phyloP scores from a whole-genome alignment of 164 flowering plant genomes.

The Kingdonia uniflora region DNA sequence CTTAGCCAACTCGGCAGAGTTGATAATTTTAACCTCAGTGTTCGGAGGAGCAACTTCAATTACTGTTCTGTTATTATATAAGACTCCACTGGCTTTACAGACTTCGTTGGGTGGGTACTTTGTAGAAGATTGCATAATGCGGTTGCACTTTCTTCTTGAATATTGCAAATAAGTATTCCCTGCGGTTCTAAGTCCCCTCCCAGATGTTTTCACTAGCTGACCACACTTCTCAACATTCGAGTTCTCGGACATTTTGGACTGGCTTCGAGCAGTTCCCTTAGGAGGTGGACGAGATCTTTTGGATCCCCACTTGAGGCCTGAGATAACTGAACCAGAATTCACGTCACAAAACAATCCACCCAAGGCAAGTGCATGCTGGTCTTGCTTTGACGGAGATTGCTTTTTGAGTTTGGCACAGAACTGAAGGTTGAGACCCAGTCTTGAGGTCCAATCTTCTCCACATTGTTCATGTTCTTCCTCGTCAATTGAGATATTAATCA shows the following conservation, averaged over 20 bases:
- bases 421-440: constrained; percentile 58
- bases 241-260: constrained; percentile 12
- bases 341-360: constrained; percentile 39
- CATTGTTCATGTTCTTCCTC: constrained; percentile 40
- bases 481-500: constrained; percentile 74
- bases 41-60: too few relatives aligned
- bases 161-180: constrained; percentile 39
- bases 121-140: constrained; percentile 5
- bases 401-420: constrained; percentile 51
- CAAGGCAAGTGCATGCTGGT: constrained; percentile 44
- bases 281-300: constrained; percentile 57
- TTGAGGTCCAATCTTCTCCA: constrained; percentile 82
- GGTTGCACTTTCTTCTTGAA: constrained; percentile 20
- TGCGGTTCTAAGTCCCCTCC: constrained; percentile 9
- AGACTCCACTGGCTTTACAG: constrained; percentile 6
- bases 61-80: constrained; percentile 3
- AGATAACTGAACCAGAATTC: constrained; percentile 19
- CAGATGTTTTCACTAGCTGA: constrained; percentile 12
- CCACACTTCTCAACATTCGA: constrained; percentile 17
- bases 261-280: constrained; percentile 15
- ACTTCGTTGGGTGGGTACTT: background rate
- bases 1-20: background rate
- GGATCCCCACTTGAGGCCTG: constrained; percentile 46
- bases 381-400: constrained; percentile 36
- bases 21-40: background rate